Percentiles rank a stretch among this genome's conserved stretches.
phyloP scores from a whole-genome alignment of 306 rosid genomes.

The Rosa chinensis region DNA sequence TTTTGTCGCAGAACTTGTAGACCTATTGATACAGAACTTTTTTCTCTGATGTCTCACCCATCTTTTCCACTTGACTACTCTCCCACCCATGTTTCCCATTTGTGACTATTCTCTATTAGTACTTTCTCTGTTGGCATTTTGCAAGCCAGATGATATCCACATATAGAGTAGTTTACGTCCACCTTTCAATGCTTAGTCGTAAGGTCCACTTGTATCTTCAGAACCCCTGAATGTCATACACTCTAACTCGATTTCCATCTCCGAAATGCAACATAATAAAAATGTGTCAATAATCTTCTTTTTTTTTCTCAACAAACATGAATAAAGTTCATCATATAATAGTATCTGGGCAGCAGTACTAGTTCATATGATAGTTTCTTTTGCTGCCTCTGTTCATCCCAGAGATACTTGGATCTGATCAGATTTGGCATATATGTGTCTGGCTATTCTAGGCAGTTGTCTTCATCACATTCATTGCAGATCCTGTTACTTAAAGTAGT shows the following conservation, averaged over 20 bases:
- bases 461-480: neutral
- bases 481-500: neutral
- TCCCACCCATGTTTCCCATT: conserved; percentile 38
- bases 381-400: neutral
- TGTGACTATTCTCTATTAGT: neutral
- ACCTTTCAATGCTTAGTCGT: neutral
- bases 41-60: conserved; percentile 68
- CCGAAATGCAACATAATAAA: neutral
- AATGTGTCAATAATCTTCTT: neutral
- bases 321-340: neutral
- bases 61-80: conserved; percentile 66
- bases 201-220: neutral
- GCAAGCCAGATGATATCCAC: conserved; percentile 15
- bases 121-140: neutral
- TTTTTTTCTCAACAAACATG: neutral
- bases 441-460: neutral
- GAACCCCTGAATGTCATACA: neutral
- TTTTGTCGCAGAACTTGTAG: neutral
- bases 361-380: neutral
- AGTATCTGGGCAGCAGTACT: neutral
- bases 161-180: neutral
- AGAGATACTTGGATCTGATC: neutral
- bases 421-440: neutral
- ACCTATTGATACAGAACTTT: conserved; percentile 63
- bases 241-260: neutral